A percentile compares a stretch with the other conserved stretches of the same genome.
Evolutionary conservation across 2,329 filamentous ascomycete genomes (phyloP).

Genomic region (Penicillium fuscoglaucum): DNA sequence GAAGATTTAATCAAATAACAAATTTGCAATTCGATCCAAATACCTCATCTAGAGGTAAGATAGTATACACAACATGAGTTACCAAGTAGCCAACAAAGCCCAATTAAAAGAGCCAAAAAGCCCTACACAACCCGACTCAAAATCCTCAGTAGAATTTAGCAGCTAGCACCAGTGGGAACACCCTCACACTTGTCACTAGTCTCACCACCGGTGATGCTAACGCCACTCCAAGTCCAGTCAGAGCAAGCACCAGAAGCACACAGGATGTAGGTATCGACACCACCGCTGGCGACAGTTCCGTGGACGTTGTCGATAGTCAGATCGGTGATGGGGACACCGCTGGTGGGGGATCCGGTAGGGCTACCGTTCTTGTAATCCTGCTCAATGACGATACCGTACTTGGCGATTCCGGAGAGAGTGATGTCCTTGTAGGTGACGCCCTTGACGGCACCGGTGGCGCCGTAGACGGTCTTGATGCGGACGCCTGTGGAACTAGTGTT

Average conservation of each 20-base stretch:
- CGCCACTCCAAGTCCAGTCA: conserved; percentile 55
- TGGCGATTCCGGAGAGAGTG: conserved; percentile 50
- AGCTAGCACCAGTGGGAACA: conserved; percentile 41
- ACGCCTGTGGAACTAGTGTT: conserved; percentile 29
- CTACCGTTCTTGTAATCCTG: conserved; percentile 58
- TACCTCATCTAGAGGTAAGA: not conserved
- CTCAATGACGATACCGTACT: conserved; percentile 58
- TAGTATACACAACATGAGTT: not conserved
- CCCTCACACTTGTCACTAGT: conserved; percentile 44
- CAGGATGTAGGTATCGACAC: conserved; percentile 53
- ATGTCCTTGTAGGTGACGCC: conserved; percentile 57
- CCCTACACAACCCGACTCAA: not conserved
- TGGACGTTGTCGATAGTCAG: conserved; percentile 39
- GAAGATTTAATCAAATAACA: not conserved
- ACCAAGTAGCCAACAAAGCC: not conserved
- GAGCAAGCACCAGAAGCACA: conserved; percentile 55
- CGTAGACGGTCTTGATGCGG: conserved; percentile 59
- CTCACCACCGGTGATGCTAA: conserved; percentile 55
- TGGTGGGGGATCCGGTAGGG: conserved; percentile 40
- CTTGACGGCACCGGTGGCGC: conserved; percentile 53
- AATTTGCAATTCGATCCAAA: not conserved
- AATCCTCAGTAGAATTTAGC: conserved; percentile 19
- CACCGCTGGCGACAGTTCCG: conserved; percentile 37
- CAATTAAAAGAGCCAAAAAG: not conserved
- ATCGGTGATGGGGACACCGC: conserved; percentile 44